A percentile compares a stretch with the other conserved stretches of the same genome.
phyloP scores from a whole-genome alignment of 2,329 filamentous ascomycete species.

The Aureobasidium sp. region DNA sequence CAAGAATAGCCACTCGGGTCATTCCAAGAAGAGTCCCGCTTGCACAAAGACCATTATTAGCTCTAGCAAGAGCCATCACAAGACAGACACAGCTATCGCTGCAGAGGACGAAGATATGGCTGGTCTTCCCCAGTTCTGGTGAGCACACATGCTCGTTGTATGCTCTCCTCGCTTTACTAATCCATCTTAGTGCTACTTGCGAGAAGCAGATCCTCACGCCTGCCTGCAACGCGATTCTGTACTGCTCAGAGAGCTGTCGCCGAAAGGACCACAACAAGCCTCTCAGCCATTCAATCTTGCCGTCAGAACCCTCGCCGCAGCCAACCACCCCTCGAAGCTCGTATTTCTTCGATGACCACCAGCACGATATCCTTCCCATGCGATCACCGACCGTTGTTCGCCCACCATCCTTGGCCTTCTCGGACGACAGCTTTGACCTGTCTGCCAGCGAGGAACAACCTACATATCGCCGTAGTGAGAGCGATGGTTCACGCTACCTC shows the following conservation, averaged over 20 bases:
- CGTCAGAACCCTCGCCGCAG: slow-evolving; percentile 20
- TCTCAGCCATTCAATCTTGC: slow-evolving; percentile 22
- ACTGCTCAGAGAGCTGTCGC: slow-evolving; percentile 54
- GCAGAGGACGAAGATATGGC: slow-evolving; percentile 44
- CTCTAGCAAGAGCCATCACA: slow-evolving; percentile 18
- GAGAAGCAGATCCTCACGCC: slow-evolving; percentile 58
- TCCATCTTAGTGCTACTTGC: slow-evolving; percentile 47
- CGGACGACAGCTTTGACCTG: slow-evolving; percentile 36
- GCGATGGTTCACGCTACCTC: slow-evolving; percentile 35
- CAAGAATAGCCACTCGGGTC: slow-evolving; percentile 5
- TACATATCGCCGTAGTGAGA: slow-evolving; percentile 21
- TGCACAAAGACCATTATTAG: not conserved
- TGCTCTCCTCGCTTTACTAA: not conserved
- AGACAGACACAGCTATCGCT: slow-evolving; percentile 19
- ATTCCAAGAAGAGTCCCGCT: slow-evolving; percentile 1
- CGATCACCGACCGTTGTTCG: slow-evolving; percentile 38
- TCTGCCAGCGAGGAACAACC: slow-evolving; percentile 17
- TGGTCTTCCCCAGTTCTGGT: slow-evolving; percentile 48
- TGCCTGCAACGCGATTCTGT: slow-evolving; percentile 48
- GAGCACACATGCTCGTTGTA: slow-evolving; percentile 20
- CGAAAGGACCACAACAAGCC: slow-evolving; percentile 37
- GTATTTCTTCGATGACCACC: slow-evolving; percentile 30
- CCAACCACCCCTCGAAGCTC: slow-evolving; percentile 9
- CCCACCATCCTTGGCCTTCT: slow-evolving; percentile 31
- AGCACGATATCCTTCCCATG: slow-evolving; percentile 38